Conservation (phyloP, 129 eudicot species). For the Flaveria robusta region DNA sequence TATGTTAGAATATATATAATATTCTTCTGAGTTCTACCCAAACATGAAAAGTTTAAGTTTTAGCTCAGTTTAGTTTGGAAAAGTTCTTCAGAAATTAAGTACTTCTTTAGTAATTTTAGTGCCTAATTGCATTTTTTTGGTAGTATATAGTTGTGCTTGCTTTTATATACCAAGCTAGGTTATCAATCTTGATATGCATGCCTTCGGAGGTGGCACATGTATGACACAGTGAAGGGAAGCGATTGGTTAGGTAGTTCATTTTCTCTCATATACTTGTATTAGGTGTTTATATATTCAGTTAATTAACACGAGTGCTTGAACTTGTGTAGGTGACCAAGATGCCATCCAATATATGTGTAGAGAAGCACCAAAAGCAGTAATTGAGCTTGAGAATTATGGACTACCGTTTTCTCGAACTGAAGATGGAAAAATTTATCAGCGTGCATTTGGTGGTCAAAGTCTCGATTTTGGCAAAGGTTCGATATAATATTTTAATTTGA, state of each 20-base stretch:
- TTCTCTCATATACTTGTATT: not conserved
- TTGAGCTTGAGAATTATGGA: constrained; percentile 96
- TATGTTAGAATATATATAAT: not conserved
- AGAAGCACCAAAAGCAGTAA: constrained; percentile 99
- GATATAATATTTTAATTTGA: not conserved
- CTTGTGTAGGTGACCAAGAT: constrained; percentile 88
- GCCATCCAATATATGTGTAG: constrained; percentile 99
- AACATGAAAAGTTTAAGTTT: not conserved
- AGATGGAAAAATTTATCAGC: constrained; percentile 95
- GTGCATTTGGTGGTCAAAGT: constrained; percentile 99
- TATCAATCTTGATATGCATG: not conserved
- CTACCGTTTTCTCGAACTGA: constrained; percentile 95
- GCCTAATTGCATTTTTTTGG: not conserved
- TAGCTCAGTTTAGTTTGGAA: not conserved
- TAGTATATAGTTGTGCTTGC: not conserved
- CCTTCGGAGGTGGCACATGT: constrained; percentile 98
- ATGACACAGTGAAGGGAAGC: constrained; percentile 98
- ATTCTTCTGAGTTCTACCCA: not conserved
- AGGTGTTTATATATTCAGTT: not conserved
- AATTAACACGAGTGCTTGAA: not conserved
- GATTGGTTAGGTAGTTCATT: constrained; percentile 82
- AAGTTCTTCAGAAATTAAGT: not conserved
- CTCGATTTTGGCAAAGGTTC: constrained; percentile 92
- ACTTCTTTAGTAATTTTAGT: not conserved
- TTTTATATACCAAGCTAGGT: not conserved